Percentiles rank a stretch among this genome's conserved stretches.
Conservation (phyloP, 2,329 filamentous ascomycete genomes). For the Aspergillus ustus region DNA sequence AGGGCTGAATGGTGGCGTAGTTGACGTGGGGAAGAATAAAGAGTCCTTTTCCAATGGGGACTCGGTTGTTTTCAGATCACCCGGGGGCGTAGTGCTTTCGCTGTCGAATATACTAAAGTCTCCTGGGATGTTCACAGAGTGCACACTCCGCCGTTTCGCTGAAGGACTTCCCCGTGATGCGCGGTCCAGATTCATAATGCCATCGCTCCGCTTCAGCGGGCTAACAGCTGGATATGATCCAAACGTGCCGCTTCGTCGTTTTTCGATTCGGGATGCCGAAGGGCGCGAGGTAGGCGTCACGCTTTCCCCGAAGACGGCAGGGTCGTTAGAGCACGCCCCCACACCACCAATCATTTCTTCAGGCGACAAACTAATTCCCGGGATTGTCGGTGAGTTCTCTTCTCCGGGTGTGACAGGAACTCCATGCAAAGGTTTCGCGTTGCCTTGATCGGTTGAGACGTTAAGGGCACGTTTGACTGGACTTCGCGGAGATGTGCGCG, state of each 20-base stretch:
- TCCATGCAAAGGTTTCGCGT: conserved; percentile 60
- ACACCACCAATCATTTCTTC: conserved; percentile 26
- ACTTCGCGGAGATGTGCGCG: conserved; percentile 76
- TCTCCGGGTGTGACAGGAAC: conserved; percentile 53
- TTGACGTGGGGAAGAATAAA: conserved; percentile 30
- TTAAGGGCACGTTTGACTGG: conserved; percentile 78
- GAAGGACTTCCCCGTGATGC: conserved; percentile 80
- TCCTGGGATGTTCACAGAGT: conserved; percentile 67
- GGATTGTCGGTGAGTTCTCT: conserved; percentile 48
- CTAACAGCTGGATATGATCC: conserved; percentile 66
- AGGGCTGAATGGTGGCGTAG: conserved; percentile 49
- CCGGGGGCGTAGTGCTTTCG: conserved; percentile 32
- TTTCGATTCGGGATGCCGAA: conserved; percentile 53
- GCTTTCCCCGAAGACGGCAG: conserved; percentile 28
- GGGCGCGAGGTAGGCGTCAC: conserved; percentile 39
- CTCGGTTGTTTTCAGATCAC: conserved; percentile 32
- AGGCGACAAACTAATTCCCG: conserved; percentile 32
- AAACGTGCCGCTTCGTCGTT: conserved; percentile 53
- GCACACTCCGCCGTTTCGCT: conserved; percentile 86
- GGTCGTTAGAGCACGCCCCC: conserved; percentile 47
- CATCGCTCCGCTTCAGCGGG: conserved; percentile 89
- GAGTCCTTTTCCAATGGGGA: conserved; percentile 34
- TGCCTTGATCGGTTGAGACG: conserved; percentile 72
- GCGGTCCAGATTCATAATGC: conserved; percentile 84
- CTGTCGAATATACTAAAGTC: conserved; percentile 78